Base-by-base conservation (phyloP, 345 rosid genomes). In the Citrus maxima region DNA sequence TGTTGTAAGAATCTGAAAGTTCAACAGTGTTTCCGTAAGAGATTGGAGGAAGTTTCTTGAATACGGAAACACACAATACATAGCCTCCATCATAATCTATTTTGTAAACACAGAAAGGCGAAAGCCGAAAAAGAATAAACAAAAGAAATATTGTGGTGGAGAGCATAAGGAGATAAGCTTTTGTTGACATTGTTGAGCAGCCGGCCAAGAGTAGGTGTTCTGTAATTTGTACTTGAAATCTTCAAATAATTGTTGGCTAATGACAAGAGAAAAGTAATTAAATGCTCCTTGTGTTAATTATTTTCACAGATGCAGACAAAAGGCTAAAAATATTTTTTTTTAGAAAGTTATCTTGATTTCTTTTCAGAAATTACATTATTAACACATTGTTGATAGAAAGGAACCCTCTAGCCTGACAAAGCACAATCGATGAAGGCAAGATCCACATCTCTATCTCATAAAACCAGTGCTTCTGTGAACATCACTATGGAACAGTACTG, bases 71-170 rank as follows among this genome's bases (percentile, higher is more conserved):
- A 49, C 30, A 46, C 3, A 42, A 7, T 1, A 16, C 34, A 46
- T 46, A 69, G 34, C 34, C 73, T 42, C 73, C 59, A 25, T 56
- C 2, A 59, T 38, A 24, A 59, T 25, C 51, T 25, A 62, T 38
- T 73, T 40, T 38, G 35, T 37, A 38, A 27, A 24, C 10, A 38
- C 32, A 24, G 30, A 40, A 38, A 8, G 68, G 77, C 2, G 68
- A 40, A 40, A 74, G 30, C 30, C 69, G 16, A 21, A 9, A 12
- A 28, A 38, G n/a, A 10, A 12, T 73, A n/a, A 61, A 69, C 22
- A 81, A 70, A 40, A 86, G 80, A 79, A 83, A 30, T 73, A 77
- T 21, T 8, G 81, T 77, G 35, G 76, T 37, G 22, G 68, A 32
- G 78, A 86, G 67, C 38, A 77, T 13, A 56, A 78, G 42, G 71